Percentiles rank a stretch among this genome's conserved stretches.
These are phyloP conservation scores for Calocera viscosa DNA, from an alignment of 768 basidiomycete genomes.

Conservation along the genomic window DNA sequence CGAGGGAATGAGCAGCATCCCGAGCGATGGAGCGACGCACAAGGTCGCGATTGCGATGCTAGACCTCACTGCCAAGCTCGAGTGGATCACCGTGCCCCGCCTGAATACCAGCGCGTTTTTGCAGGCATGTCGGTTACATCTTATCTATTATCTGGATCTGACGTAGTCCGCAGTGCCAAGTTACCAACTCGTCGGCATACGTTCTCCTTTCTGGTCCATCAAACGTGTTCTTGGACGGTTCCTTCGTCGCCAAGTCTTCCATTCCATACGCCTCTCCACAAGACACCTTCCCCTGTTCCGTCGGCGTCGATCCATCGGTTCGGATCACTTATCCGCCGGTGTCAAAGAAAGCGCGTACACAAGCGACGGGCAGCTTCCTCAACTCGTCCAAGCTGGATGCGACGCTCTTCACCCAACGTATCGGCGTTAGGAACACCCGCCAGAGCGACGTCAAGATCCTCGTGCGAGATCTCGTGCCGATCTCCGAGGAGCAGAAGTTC, in stretches of 20 bases:
- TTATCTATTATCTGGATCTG: background rate
- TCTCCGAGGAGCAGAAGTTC: slow-evolving; percentile 16
- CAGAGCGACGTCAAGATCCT: slow-evolving; percentile 15
- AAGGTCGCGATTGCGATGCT: slow-evolving; percentile 38
- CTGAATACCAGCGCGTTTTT: slow-evolving; percentile 39
- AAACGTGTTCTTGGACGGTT: slow-evolving; percentile 44
- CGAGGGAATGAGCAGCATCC: slow-evolving; percentile 38
- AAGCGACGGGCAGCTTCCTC: slow-evolving; percentile 10
- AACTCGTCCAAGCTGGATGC: slow-evolving; percentile 9
- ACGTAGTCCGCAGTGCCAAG: slow-evolving; percentile 29
- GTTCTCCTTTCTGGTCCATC: slow-evolving; percentile 43
- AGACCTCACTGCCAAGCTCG: slow-evolving; percentile 32
- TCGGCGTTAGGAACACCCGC: slow-evolving; percentile 18
- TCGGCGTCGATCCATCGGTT: slow-evolving; percentile 33
- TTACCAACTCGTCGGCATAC: slow-evolving; percentile 49
- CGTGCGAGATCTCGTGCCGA: slow-evolving; percentile 23
- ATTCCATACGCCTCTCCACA: slow-evolving; percentile 39
- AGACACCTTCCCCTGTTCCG: slow-evolving; percentile 43
- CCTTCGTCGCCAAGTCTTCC: slow-evolving; percentile 43
- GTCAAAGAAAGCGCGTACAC: slow-evolving; percentile 11
- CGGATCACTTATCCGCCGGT: slow-evolving; percentile 28
- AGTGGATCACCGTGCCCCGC: slow-evolving; percentile 40
- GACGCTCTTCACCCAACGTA: slow-evolving; percentile 15
- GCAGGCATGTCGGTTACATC: slow-evolving; percentile 27
- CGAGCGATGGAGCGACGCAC: slow-evolving; percentile 43